Percentiles rank a stretch among this genome's conserved stretches.
These are phyloP conservation scores for Fragaria vesca DNA, from an alignment of 306 rosid genomes.

Conservation along the genomic window DNA sequence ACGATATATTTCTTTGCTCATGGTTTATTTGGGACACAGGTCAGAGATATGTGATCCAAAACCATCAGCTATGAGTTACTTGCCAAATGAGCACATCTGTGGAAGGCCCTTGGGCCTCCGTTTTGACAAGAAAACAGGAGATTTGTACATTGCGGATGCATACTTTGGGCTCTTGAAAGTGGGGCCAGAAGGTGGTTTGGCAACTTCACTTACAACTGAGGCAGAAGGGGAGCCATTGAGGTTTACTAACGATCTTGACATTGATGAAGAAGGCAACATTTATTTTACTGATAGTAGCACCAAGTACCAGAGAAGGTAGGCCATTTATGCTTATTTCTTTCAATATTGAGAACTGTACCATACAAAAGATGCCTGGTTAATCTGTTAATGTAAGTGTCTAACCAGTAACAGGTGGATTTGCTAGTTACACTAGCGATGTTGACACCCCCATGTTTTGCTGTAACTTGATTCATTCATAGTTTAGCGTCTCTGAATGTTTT, in stretches of 20 bases:
- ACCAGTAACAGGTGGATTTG: not conserved
- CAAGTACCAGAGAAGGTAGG: constrained; percentile 72
- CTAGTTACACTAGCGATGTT: not conserved
- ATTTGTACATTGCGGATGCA: constrained; percentile 90
- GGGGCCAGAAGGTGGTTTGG: constrained; percentile 88
- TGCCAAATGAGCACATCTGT: constrained; percentile 79
- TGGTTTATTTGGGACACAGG: constrained; percentile 40
- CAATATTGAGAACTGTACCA: not conserved
- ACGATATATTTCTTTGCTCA: constrained; percentile 7
- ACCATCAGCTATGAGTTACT: constrained; percentile 63
- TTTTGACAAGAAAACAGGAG: constrained; percentile 88
- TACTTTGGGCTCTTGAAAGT: constrained; percentile 83
- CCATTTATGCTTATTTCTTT: constrained; percentile 16
- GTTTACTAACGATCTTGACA: constrained; percentile 82
- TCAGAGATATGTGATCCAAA: constrained; percentile 73
- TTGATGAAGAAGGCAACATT: constrained; percentile 77
- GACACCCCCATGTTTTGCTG: not conserved
- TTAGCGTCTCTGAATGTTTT: not conserved
- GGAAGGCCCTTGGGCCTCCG: constrained; percentile 96
- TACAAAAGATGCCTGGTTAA: constrained; percentile 13
- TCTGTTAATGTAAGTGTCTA: not conserved
- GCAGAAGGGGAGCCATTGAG: constrained; percentile 75
- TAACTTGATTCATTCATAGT: not conserved
- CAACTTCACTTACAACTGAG: constrained; percentile 73
- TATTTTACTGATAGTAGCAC: constrained; percentile 86